A percentile compares a stretch with the other conserved stretches of the same genome.
Evolutionary conservation across 2,329 filamentous ascomycete species (phyloP).

Genomic region (Rhinocladiella mackenziei): DNA sequence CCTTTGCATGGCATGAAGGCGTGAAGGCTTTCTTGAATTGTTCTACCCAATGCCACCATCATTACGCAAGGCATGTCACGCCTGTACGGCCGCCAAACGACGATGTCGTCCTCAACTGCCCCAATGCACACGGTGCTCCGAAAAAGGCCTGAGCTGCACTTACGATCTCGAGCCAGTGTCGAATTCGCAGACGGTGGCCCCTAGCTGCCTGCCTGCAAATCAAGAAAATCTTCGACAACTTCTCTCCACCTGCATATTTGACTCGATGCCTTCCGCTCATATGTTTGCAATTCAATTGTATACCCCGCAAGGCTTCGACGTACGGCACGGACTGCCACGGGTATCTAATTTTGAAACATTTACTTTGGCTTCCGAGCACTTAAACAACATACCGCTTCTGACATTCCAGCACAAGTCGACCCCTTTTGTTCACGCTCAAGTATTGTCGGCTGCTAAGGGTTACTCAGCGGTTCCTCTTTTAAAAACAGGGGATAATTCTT

Average conservation of each 20-base stretch:
- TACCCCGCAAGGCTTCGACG: constrained; percentile 4
- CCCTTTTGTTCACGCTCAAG: constrained; percentile 19
- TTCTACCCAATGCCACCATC: constrained; percentile 23
- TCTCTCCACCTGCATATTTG: constrained; percentile 13
- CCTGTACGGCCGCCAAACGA: constrained; percentile 56
- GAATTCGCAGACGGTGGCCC: neutral
- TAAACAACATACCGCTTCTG: constrained; percentile 14
- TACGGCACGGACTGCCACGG: constrained; percentile 6
- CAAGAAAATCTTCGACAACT: constrained; percentile 8
- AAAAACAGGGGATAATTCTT: neutral
- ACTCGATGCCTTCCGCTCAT: constrained; percentile 21
- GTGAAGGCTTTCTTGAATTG: neutral
- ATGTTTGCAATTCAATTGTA: constrained; percentile 15
- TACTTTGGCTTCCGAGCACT: constrained; percentile 9
- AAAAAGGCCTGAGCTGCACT: constrained; percentile 47
- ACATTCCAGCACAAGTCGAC: constrained; percentile 20
- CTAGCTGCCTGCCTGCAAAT: neutral
- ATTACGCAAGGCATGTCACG: constrained; percentile 53
- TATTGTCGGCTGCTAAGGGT: constrained; percentile 4
- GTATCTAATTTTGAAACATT: constrained; percentile 13
- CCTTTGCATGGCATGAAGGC: too few relatives aligned
- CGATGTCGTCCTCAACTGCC: constrained; percentile 53
- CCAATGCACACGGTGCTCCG: constrained; percentile 51
- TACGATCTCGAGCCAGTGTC: constrained; percentile 37
- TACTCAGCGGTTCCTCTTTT: neutral